Evolutionary conservation across 2,329 filamentous ascomycete species (phyloP), one percentile per base, ranked within the genome.

Genomic region (Colletotrichum navitas): DNA sequence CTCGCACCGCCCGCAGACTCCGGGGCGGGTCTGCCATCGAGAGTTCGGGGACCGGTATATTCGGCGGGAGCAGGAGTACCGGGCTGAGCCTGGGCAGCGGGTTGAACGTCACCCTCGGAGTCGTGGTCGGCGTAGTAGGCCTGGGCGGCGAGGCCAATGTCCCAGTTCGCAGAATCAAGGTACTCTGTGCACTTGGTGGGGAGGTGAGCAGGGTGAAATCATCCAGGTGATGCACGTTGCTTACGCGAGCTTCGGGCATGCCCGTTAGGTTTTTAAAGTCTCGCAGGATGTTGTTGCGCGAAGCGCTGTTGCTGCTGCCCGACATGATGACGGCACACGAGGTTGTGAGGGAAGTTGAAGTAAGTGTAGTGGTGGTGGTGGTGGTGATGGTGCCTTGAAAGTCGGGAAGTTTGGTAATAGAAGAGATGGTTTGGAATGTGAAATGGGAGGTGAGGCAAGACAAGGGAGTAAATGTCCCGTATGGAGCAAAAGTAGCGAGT

Each of bases 131-230:
- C 84, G 77, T 89, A 93, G 82, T 87, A 93, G 62, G 89, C 86
- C 39, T 88, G 85, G 65, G 88, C 86, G 21, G 92, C 92, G 12
- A 85, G 82, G 74, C 87, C 85, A 54, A 93, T 82, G 76, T 94
- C 87, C 91, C 92, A 94, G 74, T 87, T 83, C 76, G 87, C 90
- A 45, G 87, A 86, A 29, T 85, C 83, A 10, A 95, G 89, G 75
- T 92, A 92, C 72, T 91, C 86, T 67, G 85, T 85, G 58, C 92
- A 92, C 92, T 94, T 94, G 73, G 39, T 3, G n/a, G 18, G 39
- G 43, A 43, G 66, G 36, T 70, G 74, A 41, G 72, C 2, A 2
- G 5, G n/a, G 5, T 45, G 39, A 32, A 26, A 10, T 11, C 51
- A 18, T 65, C 8, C 14, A 7, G 43, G 34, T 32, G 47, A 54